Evolutionary conservation across 495 filamentous ascomycete species (phyloP), one percentile per base, ranked within the genome.

Genomic region (Daldinia caldariorum): DNA sequence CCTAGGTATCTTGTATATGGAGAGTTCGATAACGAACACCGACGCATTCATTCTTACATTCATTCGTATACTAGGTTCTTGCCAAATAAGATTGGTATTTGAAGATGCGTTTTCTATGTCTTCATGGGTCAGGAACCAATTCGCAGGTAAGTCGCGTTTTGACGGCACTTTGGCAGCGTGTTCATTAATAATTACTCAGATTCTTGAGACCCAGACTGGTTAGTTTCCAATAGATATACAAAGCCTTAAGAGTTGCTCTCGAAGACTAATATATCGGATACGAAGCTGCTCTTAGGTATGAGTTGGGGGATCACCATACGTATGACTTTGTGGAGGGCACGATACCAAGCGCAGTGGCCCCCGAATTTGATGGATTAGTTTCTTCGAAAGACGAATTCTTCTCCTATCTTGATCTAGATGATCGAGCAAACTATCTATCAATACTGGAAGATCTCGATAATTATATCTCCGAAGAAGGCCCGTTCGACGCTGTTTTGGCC

Each of bases 311-410:
- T 56, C 22, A 22, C 4, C 47, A 63, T 20, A 41, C 16, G 10
- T 63, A 41, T 20, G 61, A 63, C 12, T 63, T 54, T 34, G 49
- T 63, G 6, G 61, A 63, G 22, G 61, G 41, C 4, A 43, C 35
- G 13, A 13, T 55, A 9, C 51, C 18, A 10, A 29, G 10, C 6
- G 5, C 4, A 16, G 20, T n/a, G n/a, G 61, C 61, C 13, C 61
- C 35, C 5, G 61, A 49, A 32, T 18, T 55, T 8, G 13, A 35
- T 3, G 39, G 39, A 8, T 16, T 43, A n/a, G 6, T 43, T 43
- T 43, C 39, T n/a, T 43, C 39, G 6, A 43, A 43, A 6, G n/a
- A 18, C 3, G 6, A 43, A 43, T 43, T 43, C 39, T 43, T 43
- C n/a, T 43, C n/a, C 14, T 18, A 43, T 16, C n/a, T 43, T 6